These are phyloP conservation scores for Neurospora terricola DNA, from an alignment of 495 filamentous ascomycete species.

Conservation along the genomic window DNA sequence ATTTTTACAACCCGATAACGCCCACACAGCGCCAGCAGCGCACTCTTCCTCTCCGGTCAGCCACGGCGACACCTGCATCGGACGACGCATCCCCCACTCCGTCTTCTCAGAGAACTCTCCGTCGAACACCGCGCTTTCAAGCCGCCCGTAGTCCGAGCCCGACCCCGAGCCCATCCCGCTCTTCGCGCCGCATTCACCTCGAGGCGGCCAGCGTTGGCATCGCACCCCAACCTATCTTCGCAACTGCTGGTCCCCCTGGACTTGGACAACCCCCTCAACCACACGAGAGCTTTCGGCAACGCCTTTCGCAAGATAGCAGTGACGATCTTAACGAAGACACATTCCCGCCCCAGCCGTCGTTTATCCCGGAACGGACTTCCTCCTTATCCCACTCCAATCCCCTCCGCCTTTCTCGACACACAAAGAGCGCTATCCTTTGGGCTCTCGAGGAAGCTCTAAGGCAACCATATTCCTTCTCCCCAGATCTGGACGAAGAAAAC, in stretches of 20 bases:
- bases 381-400: conserved; percentile 4
- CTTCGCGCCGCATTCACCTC: conserved; percentile 22
- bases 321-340: conserved; percentile 25
- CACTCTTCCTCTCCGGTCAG: conserved; percentile 21
- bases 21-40: conserved; percentile 36
- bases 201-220: conserved; percentile 26
- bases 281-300: conserved; percentile 14
- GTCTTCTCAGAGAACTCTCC: conserved; percentile 32
- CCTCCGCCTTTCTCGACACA: conserved; percentile 37
- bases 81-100: conserved; percentile 28
- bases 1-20: conserved; percentile 30
- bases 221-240: conserved; percentile 24
- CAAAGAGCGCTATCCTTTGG: conserved; percentile 67
- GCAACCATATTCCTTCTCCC: conserved; percentile 71
- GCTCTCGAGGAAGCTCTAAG: conserved; percentile 86
- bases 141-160: conserved; percentile 33
- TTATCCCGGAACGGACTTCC: conserved; percentile 12
- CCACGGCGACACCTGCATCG: conserved; percentile 14
- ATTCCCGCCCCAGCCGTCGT: conserved; percentile 20
- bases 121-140: conserved; percentile 38
- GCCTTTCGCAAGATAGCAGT: conserved; percentile 36
- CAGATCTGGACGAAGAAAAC: conserved; percentile 81
- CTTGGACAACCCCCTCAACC: background rate
- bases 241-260: conserved; percentile 15
- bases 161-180: conserved; percentile 25